Conservation (phyloP, 2,329 filamentous ascomycete genomes). For the Alternaria sp. region DNA sequence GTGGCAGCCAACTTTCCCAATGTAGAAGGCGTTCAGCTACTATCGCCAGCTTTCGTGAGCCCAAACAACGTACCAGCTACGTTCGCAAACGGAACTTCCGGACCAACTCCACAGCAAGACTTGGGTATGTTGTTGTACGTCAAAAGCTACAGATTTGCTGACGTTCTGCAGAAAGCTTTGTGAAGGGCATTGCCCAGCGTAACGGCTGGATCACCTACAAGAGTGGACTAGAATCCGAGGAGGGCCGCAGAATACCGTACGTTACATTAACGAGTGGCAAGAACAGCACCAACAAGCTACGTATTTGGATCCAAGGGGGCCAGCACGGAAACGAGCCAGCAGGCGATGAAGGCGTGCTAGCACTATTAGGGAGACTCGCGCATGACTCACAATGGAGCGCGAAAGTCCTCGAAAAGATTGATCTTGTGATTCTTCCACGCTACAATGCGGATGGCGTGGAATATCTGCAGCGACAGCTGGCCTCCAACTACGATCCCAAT, state of each 20-base stretch:
- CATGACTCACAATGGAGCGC: conserved; percentile 32
- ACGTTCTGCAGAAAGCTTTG: background rate
- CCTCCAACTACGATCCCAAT: conserved; percentile 38
- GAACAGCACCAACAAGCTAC: conserved; percentile 23
- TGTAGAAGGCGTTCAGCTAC: background rate
- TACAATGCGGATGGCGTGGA: conserved; percentile 42
- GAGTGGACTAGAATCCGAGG: background rate
- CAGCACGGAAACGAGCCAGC: conserved; percentile 44
- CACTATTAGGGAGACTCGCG: conserved; percentile 39
- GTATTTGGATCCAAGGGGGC: conserved; percentile 41
- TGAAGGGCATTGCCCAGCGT: background rate
- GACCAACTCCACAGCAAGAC: background rate
- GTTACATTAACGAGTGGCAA: conserved; percentile 1
- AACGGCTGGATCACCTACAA: background rate
- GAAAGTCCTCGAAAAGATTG: conserved; percentile 30
- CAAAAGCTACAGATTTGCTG: background rate
- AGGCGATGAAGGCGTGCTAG: conserved; percentile 39
- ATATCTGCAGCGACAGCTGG: conserved; percentile 33
- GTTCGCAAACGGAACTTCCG: background rate
- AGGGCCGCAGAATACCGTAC: background rate
- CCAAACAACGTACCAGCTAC: background rate
- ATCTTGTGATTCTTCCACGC: conserved; percentile 35
- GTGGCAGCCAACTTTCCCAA: background rate
- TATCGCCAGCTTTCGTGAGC: background rate
- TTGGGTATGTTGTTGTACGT: background rate